A percentile compares a stretch with the other conserved stretches of the same genome.
These are phyloP conservation scores for Amaranthus cruentus DNA, from an alignment of 148 eudicot species.

Conservation along the genomic window DNA sequence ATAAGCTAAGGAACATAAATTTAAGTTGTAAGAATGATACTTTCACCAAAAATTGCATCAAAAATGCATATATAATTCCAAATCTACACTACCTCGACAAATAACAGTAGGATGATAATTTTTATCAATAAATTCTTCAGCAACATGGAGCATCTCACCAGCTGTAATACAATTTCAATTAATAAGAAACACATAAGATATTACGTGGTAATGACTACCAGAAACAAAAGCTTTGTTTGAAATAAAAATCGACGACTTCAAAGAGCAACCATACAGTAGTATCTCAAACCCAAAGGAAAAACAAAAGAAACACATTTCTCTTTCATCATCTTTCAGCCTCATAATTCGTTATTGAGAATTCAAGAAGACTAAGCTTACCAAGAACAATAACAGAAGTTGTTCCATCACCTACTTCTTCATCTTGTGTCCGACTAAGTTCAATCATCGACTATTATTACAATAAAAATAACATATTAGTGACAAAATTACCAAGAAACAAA, in stretches of 20 bases:
- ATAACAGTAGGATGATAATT: constrained; percentile 94
- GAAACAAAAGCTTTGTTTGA: neutral
- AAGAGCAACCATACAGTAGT: too few relatives aligned
- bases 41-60: neutral
- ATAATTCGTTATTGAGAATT: too few relatives aligned
- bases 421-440: constrained; percentile 96
- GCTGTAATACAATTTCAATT: constrained; percentile 41
- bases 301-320: too few relatives aligned
- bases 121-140: constrained; percentile 86
- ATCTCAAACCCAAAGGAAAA: too few relatives aligned
- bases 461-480: constrained; percentile 16
- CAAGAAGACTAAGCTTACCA: constrained; percentile 39
- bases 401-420: constrained; percentile 98
- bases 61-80: constrained; percentile 1
- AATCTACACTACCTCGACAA: constrained; percentile 64
- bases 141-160: constrained; percentile 99
- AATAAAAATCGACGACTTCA: too few relatives aligned
- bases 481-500: neutral
- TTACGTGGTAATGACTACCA: too few relatives aligned
- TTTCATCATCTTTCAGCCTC: too few relatives aligned
- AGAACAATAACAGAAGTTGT: constrained; percentile 95
- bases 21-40: neutral
- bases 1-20: constrained; percentile 55
- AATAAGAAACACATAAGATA: neutral
- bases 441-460: constrained; percentile 73